Percentiles rank a stretch among this genome's conserved stretches.
Conservation (phyloP, 169 alveolate species). For the Plasmodium ovale region DNA sequence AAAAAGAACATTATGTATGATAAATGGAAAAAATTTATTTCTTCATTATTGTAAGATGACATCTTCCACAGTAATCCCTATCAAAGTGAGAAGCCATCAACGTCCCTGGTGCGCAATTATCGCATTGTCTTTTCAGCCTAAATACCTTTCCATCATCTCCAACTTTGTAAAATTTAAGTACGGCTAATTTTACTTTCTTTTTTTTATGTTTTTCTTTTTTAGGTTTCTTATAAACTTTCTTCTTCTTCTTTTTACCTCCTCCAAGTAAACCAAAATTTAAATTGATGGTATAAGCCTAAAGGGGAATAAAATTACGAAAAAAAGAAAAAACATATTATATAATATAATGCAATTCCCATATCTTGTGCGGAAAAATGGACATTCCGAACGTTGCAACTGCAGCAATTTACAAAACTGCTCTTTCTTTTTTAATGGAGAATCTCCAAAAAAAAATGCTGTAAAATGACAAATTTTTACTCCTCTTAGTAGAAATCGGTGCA, state of each 20-base stretch:
- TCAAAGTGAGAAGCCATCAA: slow-evolving; percentile 99
- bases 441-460: no score
- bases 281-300: slow-evolving; percentile 53
- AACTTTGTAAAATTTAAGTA: slow-evolving; percentile 96
- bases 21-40: slow-evolving; percentile 60
- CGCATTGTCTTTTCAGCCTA: slow-evolving; percentile 96
- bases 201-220: slow-evolving; percentile 96
- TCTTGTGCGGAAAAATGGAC: neutral
- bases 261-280: slow-evolving; percentile 82
- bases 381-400: neutral
- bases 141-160: slow-evolving; percentile 96
- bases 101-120: slow-evolving; percentile 97
- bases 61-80: slow-evolving; percentile 98
- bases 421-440: no score
- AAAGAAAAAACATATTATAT: neutral
- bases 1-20: neutral
- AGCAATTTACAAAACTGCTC: neutral
- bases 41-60: slow-evolving; percentile 93
- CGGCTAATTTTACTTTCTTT: slow-evolving; percentile 98
- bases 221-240: slow-evolving; percentile 95
- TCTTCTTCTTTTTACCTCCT: slow-evolving; percentile 95
- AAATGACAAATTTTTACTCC: no score
- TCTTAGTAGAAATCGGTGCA: no score
- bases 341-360: neutral
- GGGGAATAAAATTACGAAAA: neutral